phyloP scores from a whole-genome alignment of 768 basidiomycete genomes.

The Ramaria sp. region DNA sequence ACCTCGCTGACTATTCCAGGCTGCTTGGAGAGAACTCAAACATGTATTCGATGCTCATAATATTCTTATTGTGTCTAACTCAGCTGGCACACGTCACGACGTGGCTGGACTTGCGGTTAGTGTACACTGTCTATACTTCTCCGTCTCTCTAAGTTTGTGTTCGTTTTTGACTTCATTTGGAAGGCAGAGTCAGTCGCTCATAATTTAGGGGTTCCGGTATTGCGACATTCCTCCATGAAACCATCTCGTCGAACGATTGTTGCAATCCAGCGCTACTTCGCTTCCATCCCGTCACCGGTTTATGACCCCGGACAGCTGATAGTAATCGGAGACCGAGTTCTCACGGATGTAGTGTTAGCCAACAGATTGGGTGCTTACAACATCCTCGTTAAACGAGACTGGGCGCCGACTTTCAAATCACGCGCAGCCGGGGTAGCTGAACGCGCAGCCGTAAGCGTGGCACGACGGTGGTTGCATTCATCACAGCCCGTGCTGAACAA shows the following conservation, averaged over 20 bases:
- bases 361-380: constrained; percentile 45
- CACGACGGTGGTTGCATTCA: neutral
- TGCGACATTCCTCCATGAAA: constrained; percentile 67
- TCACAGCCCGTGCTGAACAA: neutral
- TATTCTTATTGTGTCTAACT: constrained; percentile 89
- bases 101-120: constrained; percentile 71
- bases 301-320: constrained; percentile 52
- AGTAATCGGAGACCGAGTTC: constrained; percentile 83
- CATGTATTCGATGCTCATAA: constrained; percentile 65
- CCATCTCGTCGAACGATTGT: constrained; percentile 69
- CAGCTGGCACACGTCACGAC: constrained; percentile 75
- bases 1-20: constrained; percentile 24
- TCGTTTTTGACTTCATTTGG: neutral
- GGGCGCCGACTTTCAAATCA: neutral
- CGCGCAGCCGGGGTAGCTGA: neutral
- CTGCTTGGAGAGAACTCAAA: constrained; percentile 66
- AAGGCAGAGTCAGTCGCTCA: constrained; percentile 82
- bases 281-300: constrained; percentile 43
- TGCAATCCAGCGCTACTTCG: constrained; percentile 67
- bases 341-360: constrained; percentile 85
- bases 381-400: constrained; percentile 8
- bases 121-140: constrained; percentile 12
- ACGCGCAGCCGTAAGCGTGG: neutral
- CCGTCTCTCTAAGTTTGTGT: neutral
- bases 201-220: constrained; percentile 70